Evolutionary conservation across 2,329 filamentous ascomycete species (phyloP).

Genomic region (Colletotrichum aenigma): DNA sequence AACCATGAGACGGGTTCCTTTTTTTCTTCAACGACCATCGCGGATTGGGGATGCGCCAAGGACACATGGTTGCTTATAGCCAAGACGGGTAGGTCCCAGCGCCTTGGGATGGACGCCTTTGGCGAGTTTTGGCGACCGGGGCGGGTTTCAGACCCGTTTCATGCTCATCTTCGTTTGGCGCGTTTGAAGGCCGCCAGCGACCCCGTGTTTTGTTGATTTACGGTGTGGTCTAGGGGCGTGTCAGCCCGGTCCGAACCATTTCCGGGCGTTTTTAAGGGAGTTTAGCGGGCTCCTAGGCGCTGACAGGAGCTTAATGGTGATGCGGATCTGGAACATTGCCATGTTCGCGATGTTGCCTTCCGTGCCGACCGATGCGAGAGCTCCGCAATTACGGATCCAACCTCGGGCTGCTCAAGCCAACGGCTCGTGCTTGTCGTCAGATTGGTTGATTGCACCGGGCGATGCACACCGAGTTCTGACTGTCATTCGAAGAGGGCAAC

Average conservation of each 20-base stretch:
- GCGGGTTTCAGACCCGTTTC: conserved; percentile 14
- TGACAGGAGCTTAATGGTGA: not conserved
- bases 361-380: not conserved
- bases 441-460: not conserved
- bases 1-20: not conserved
- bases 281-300: not conserved
- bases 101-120: not conserved
- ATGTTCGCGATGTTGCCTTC: not conserved
- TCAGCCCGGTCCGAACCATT: not conserved
- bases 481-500: too few relatives aligned
- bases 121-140: not conserved
- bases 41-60: not conserved
- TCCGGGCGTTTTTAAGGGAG: not conserved
- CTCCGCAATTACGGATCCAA: not conserved
- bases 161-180: not conserved
- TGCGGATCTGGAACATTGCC: not conserved
- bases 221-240: not conserved
- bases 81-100: not conserved
- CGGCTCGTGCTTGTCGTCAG: not conserved
- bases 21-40: not conserved
- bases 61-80: not conserved
- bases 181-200: not conserved
- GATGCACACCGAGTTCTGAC: too few relatives aligned
- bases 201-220: not conserved
- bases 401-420: not conserved